phyloP scores from a whole-genome alignment of 345 rosid genomes.

The Pelargonium nanum region DNA sequence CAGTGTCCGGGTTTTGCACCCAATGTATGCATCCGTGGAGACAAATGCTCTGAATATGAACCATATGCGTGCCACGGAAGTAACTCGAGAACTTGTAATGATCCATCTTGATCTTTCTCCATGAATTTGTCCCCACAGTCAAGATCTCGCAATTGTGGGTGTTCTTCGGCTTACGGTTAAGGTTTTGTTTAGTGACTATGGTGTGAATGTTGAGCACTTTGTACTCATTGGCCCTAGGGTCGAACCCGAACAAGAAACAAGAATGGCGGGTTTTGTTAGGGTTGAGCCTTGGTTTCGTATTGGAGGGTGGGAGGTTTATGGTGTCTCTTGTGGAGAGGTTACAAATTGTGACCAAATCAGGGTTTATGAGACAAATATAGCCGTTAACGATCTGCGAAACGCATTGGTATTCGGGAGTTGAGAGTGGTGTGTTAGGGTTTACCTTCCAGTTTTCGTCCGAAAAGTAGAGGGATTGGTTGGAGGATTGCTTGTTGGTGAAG shows the following conservation, averaged over 20 bases:
- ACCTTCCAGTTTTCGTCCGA: constrained; percentile 4
- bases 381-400: not conserved
- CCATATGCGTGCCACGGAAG: not conserved
- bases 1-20: not conserved
- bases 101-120: not conserved
- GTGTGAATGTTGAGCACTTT: constrained; percentile 8
- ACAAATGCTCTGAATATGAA: not conserved
- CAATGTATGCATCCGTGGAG: not conserved
- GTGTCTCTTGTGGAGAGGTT: constrained; percentile 9
- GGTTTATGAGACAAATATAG: not conserved
- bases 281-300: not conserved
- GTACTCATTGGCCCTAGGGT: not conserved
- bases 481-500: not conserved
- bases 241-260: constrained; percentile 4
- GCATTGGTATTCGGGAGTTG: not conserved
- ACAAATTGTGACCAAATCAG: not conserved
- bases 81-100: not conserved
- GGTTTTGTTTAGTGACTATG: not conserved
- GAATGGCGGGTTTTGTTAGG: not conserved
- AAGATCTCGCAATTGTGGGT: not conserved
- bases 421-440: not conserved
- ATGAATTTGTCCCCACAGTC: not conserved
- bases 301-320: not conserved
- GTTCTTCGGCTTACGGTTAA: not conserved
- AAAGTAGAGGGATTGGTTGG: not conserved